Base-by-base conservation (phyloP, 129 eudicot genomes). In the Helichrysum umbraculigerum region DNA sequence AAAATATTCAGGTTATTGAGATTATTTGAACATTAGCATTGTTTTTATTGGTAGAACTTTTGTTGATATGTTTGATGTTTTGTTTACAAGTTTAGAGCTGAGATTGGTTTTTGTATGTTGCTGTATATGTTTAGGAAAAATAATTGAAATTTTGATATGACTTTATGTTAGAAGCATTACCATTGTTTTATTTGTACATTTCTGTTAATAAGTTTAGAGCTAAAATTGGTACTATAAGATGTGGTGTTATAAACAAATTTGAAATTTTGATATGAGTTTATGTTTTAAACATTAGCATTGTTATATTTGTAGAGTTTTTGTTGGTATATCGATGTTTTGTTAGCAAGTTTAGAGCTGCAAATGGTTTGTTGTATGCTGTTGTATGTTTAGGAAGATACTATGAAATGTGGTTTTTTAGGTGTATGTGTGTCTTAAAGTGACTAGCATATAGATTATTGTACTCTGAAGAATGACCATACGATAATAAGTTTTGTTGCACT, bases 1-100 rank as follows among this genome's bases (percentile, higher is more conserved):
- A 94, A n/a, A 96, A 94, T 73, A 94, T 94, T 81, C 99, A 94
- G 96, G 99, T 93, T 60, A 47, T 12, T 70, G 73, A 3, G 25
- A 68, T 28, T 15, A 56, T 56, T 16, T 47, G 4, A 47, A 47
- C 54, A 47, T 47, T 47, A 47, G n/a, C 54, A 11, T 47, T 70
- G 22, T 59, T 59, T 28, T 30, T 29, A 17, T 28, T 61, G 62
- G 29, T 3, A 50, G 47, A 22, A 2, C 51, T 68, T 57, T 8
- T 57, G 3, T 57, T 16, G 10, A 21, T 57, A 21, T 57, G 12
- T n/a, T 19, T 57, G 62, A 57, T 19, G 29, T 57, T 70, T n/a
- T 60, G 71, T 62, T 78, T 44, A 47, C 33, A 25, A 3, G 33
- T 57, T 28, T n/a, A 58, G 63, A 58, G 63, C 63, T 58, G 12